A percentile compares a stretch with the other conserved stretches of the same genome.
phyloP scores from a whole-genome alignment of 805 yeast genomes.

The Ogataea neopini region DNA sequence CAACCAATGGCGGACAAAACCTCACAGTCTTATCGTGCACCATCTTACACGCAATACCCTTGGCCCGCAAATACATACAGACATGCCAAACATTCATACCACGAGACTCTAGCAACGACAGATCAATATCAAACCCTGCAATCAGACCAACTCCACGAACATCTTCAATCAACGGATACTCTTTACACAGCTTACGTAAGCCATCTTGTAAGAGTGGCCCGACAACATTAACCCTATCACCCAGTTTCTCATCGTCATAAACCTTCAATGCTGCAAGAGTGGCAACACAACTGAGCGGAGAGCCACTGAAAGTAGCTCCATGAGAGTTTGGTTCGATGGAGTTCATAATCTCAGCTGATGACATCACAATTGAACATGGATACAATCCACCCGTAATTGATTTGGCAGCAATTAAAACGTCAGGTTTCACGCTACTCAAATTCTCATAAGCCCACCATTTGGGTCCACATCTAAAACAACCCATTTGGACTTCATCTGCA shows the following conservation, averaged over 20 bases:
- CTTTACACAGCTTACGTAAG: conserved; percentile 14
- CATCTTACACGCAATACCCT: conserved; percentile 30
- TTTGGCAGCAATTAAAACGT: conserved; percentile 31
- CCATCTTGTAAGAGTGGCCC: conserved; percentile 26
- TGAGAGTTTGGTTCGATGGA: conserved; percentile 30
- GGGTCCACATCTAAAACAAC: conserved; percentile 38
- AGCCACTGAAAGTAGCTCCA: conserved; percentile 34
- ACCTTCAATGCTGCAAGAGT: conserved; percentile 30
- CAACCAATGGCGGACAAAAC: conserved; percentile 26
- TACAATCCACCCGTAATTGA: conserved; percentile 33
- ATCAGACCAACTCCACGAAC: conserved; percentile 30
- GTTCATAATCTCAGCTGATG: conserved; percentile 27
- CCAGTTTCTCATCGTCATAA: conserved; percentile 28
- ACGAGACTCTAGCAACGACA: conserved; percentile 12
- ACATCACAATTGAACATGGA: conserved; percentile 27
- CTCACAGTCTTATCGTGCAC: conserved; percentile 26
- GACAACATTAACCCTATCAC: conserved; percentile 21
- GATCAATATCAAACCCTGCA: conserved; percentile 27
- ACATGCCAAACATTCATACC: conserved; percentile 28
- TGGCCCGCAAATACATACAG: conserved; percentile 29
- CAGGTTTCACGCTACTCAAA: conserved; percentile 28
- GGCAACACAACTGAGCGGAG: conserved; percentile 31
- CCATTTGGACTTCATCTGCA: conserved; percentile 41
- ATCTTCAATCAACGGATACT: conserved; percentile 23
- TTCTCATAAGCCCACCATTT: conserved; percentile 39